A percentile compares a stretch with the other conserved stretches of the same genome.
phyloP scores from a whole-genome alignment of 257 asterid species.

The Lycium ferocissimum region DNA sequence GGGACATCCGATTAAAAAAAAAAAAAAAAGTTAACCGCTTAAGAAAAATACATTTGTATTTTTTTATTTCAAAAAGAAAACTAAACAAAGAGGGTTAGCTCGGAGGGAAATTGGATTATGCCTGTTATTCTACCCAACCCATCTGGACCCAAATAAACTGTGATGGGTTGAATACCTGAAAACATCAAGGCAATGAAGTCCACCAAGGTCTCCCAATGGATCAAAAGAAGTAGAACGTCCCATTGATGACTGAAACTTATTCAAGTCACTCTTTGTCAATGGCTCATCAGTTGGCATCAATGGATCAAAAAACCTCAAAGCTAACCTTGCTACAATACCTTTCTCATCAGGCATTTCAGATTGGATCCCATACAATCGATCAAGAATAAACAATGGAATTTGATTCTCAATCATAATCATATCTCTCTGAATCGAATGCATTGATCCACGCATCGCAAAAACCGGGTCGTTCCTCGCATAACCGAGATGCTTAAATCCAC shows the following conservation, averaged over 20 bases:
- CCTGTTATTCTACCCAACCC: background rate
- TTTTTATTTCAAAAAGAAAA: no score
- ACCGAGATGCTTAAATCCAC: slow-evolving; percentile 64
- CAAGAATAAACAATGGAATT: slow-evolving; percentile 72
- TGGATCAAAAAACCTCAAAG: slow-evolving; percentile 77
- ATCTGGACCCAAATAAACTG: background rate
- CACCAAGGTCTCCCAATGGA: slow-evolving; percentile 69
- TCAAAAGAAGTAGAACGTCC: slow-evolving; percentile 53
- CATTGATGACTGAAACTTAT: slow-evolving; percentile 45
- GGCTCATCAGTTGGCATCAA: slow-evolving; percentile 86
- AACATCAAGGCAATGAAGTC: slow-evolving; percentile 81
- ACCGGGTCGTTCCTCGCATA: slow-evolving; percentile 79
- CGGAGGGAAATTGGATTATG: background rate
- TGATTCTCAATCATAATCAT: slow-evolving; percentile 98
- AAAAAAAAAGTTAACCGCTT: no score
- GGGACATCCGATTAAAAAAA: no score
- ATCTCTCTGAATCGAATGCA: slow-evolving; percentile 86
- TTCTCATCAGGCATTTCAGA: slow-evolving; percentile 50
- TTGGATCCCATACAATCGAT: slow-evolving; percentile 59
- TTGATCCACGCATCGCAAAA: slow-evolving; percentile 81
- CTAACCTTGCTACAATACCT: slow-evolving; percentile 66
- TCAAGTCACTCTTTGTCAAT: slow-evolving; percentile 54
- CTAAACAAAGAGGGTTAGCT: no score
- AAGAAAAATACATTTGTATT: no score
- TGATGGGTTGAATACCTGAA: slow-evolving; percentile 43